Conservation (phyloP, 2,329 filamentous ascomycete genomes). For the Neofusicoccum kwambonambiense region DNA sequence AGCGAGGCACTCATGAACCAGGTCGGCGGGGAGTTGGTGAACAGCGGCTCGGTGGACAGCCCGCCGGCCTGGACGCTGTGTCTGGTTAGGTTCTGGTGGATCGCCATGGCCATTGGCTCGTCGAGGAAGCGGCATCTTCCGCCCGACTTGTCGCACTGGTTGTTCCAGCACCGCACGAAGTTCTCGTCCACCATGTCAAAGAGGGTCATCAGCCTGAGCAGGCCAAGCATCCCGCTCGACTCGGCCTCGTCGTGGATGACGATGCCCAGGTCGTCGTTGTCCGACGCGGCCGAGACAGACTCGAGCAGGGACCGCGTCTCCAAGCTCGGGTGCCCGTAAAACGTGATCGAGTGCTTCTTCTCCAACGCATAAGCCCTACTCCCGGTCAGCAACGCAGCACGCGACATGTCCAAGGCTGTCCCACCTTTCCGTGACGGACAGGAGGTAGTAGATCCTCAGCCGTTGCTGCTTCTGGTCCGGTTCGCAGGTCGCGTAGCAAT, state of each 20-base stretch:
- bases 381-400: constrained; percentile 21
- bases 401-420: neutral
- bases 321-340: constrained; percentile 41
- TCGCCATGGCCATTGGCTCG: constrained; percentile 14
- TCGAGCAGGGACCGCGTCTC: constrained; percentile 42
- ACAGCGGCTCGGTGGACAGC: constrained; percentile 11
- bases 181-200: constrained; percentile 46
- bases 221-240: constrained; percentile 40
- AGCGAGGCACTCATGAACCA: constrained; percentile 38
- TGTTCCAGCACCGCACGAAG: constrained; percentile 46
- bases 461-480: constrained; percentile 41
- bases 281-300: constrained; percentile 37
- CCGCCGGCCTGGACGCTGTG: constrained; percentile 21
- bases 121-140: constrained; percentile 34
- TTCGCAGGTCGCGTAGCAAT: constrained; percentile 32
- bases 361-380: constrained; percentile 42
- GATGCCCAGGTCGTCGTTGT: constrained; percentile 30
- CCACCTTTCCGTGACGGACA: constrained; percentile 29
- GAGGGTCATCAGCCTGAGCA: constrained; percentile 44
- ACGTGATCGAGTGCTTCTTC: constrained; percentile 43
- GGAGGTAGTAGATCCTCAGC: constrained; percentile 39
- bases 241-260: constrained; percentile 47
- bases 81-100: neutral
- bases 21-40: constrained; percentile 28
- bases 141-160: constrained; percentile 34